Base-by-base conservation (phyloP, 1,284 basidiomycete species). In the Fomitopsis betulina region DNA sequence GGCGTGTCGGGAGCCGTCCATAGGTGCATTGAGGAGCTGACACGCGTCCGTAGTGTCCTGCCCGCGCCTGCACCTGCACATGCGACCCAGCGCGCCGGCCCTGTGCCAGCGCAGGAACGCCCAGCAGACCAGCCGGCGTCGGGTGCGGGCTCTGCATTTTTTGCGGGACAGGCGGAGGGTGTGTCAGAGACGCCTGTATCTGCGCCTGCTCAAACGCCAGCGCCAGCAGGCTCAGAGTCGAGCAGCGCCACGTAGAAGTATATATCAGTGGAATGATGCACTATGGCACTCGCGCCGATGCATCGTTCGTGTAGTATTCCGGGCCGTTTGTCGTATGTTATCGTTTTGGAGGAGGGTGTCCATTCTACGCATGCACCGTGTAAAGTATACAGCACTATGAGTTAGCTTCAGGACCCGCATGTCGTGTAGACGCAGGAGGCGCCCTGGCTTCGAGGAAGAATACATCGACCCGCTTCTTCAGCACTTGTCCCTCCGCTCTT, bases 1-100 rank as follows among this genome's bases (percentile, higher is more conserved):
- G 80, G 83, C 33, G 86, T 94, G 32, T 90, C 91, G 51, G 77
- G 76, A 33, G 80, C 84, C 12, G 77, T 93, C 13, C 83, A 83
- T 68, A 76, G 80, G 19, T 87, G 91, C 62, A 80, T 91, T 53
- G 88, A 91, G 66, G 91, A 95, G 63, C 75, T 96, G 58, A 81
- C 87, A 69, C 76, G 84, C 61, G 76, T 93, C 69, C 78, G 88
- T 64, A 93, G 91, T 63, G 76, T 82, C 17, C 75, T 93, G 51
- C 87, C 90, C 7, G 60, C 70, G 35, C 3, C 43, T 23, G 35
- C 49, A 4, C 50, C 52, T 40, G 32, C 54, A 47, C 37, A 51
- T 25, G 50, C 54, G 45, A 27, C 13, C 25, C 6, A 13, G 25
- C 25, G 17, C 35, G 8, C 35, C 32, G 49, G 35, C 25, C 38